phyloP scores from a whole-genome alignment of 495 filamentous ascomycete genomes.

The Podospora appendiculata region DNA sequence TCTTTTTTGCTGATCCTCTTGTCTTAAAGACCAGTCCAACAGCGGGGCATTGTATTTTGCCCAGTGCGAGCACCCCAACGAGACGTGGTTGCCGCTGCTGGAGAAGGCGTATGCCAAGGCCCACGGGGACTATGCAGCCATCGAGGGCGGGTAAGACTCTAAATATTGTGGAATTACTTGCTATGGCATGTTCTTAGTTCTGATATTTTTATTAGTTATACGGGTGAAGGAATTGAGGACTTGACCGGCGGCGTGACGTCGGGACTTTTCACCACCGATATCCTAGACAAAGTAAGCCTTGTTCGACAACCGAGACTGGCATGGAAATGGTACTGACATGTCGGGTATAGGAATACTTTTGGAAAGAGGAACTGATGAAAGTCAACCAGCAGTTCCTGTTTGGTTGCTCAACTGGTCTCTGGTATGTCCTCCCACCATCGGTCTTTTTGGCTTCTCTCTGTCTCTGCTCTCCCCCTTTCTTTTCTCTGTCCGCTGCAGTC shows the following conservation, averaged over 20 bases:
- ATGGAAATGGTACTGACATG: no score
- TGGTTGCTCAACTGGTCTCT: conserved; percentile 64
- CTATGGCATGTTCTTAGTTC: no score
- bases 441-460: no score
- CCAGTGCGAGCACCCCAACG: conserved; percentile 75
- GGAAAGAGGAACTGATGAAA: conserved; percentile 75
- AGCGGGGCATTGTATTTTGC: conserved; percentile 80
- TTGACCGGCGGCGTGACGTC: conserved; percentile 87
- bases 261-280: conserved; percentile 70
- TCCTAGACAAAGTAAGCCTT: conserved; percentile 57
- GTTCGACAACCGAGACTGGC: no score
- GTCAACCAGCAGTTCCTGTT: conserved; percentile 88
- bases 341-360: conserved; percentile 57
- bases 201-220: no score
- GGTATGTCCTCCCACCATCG: conserved; percentile 4
- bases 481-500: no score
- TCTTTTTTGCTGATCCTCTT: no score
- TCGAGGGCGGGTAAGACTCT: conserved; percentile 85
- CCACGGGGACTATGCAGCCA: conserved; percentile 77
- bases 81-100: conserved; percentile 90
- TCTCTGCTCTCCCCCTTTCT: no score
- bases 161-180: no score
- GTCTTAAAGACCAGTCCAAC: conserved; percentile 63
- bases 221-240: conserved; percentile 87
- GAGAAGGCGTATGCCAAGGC: conserved; percentile 97